phyloP scores from a whole-genome alignment of 108 stramenopile genomes.

The Nitzschia sp. region DNA sequence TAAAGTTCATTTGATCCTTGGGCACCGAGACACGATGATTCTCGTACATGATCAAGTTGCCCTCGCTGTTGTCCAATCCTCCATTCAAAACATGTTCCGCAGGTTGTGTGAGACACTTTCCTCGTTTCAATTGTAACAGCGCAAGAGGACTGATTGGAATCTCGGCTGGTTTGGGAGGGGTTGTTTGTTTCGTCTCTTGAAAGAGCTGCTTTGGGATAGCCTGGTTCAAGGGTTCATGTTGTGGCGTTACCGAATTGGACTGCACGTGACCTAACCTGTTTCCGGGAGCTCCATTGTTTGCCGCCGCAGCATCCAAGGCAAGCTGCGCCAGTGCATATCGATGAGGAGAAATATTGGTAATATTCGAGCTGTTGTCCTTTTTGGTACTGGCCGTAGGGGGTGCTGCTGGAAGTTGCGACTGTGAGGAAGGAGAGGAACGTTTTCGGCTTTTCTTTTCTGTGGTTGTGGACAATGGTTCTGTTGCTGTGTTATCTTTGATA shows the following conservation, averaged over 20 bases:
- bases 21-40: constrained; percentile 63
- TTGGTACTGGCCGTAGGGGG: background rate
- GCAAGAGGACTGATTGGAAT: constrained; percentile 5
- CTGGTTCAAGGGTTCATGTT: background rate
- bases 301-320: constrained; percentile 14
- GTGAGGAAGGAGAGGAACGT: background rate
- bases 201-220: background rate
- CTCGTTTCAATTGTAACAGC: constrained; percentile 24
- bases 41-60: constrained; percentile 70
- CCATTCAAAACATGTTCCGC: constrained; percentile 55
- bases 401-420: background rate
- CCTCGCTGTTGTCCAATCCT: constrained; percentile 73
- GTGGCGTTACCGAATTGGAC: background rate
- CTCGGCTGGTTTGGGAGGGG: background rate
- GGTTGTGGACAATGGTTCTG: too few species aligned
- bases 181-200: background rate
- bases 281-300: background rate
- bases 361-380: background rate
- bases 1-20: constrained; percentile 34
- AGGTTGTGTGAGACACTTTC: constrained; percentile 77
- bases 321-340: constrained; percentile 26
- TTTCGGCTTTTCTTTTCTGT: background rate
- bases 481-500: background rate
- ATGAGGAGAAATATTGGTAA: constrained; percentile 20
- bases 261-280: background rate